Conservation (phyloP, 2,329 filamentous ascomycete species). For the Calonectria hawksworthii region DNA sequence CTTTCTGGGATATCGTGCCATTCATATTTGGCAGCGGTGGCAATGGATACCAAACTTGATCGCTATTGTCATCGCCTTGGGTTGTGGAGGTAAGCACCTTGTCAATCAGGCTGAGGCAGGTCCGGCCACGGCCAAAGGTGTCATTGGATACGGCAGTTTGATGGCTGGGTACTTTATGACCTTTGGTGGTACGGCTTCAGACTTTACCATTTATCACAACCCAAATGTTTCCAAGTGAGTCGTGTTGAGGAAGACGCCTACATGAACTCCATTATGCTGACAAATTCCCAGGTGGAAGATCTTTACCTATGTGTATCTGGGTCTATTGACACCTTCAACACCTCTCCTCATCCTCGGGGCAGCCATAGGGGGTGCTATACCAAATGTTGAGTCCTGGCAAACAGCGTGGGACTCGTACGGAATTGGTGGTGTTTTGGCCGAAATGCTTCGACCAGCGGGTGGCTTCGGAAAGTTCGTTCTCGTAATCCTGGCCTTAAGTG, state of each 20-base stretch:
- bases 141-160: conserved; percentile 61
- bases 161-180: conserved; percentile 68
- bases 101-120: conserved; percentile 58
- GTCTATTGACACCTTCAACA: conserved; percentile 56
- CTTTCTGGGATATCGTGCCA: conserved; percentile 66
- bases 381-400: conserved; percentile 49
- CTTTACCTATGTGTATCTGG: conserved; percentile 59
- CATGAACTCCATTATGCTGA: conserved; percentile 48
- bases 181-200: conserved; percentile 68
- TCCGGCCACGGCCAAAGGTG: conserved; percentile 52
- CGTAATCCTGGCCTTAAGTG: conserved; percentile 48
- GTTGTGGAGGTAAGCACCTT: conserved; percentile 66
- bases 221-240: conserved; percentile 40
- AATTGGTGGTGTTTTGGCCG: conserved; percentile 49
- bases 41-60: conserved; percentile 69
- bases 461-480: conserved; percentile 55
- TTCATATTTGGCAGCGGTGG: conserved; percentile 70
- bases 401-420: conserved; percentile 46
- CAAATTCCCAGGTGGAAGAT: conserved; percentile 42
- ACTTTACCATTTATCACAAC: conserved; percentile 69
- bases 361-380: conserved; percentile 54
- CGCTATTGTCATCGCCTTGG: conserved; percentile 65
- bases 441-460: conserved; percentile 49
- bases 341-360: conserved; percentile 56
- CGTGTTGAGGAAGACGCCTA: neutral